Evolutionary conservation across 306 rosid species (phyloP), one percentile per base, ranked within the genome.

Genomic region (Rosa persica): DNA sequence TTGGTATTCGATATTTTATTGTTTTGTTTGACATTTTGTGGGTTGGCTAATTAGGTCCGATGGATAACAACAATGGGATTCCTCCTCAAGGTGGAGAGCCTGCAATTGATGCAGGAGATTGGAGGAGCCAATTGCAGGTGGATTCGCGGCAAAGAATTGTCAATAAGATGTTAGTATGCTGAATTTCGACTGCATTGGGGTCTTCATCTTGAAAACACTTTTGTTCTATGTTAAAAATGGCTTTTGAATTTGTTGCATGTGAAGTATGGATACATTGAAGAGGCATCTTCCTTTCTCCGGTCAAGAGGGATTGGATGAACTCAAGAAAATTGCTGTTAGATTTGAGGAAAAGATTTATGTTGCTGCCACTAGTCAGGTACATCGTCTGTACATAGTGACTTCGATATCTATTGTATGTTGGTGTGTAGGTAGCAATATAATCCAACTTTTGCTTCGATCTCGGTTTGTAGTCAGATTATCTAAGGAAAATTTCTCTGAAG

Each of bases 301-400:
- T 67, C 76, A 82, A 47, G 96, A 85, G 4, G 96, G 97, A 75
- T 67, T 92, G 54, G 79, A 96, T 65, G 91, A 90, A 81, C 90
- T 94, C 67, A 72, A 13, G 71, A 83, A 82, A 76, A 89, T 92
- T 77, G 96, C 94, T 74, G 83, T 80, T 69, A 90, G 93, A 83
- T 90, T 94, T 81, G 95, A 94, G 85, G 98, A 94, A 48, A 89
- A 92, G 86, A 84, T 90, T 76, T 89, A 77, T 79, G 17, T 68
- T 48, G 88, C 85, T 64, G 92, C 97, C 48, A 81, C 86, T 46
- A 90, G 81, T 81, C 91, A 90, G 94, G 97, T 94, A 84, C 30
- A n/a, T 76, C 70, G 51, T 54, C 8, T 27, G 17, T 13, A 62
- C 12, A 42, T 17, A 12, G 23, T 25, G 58, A 44, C 25, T 30